phyloP scores from a whole-genome alignment of 208 protist species.

The Angomonas deanei region DNA sequence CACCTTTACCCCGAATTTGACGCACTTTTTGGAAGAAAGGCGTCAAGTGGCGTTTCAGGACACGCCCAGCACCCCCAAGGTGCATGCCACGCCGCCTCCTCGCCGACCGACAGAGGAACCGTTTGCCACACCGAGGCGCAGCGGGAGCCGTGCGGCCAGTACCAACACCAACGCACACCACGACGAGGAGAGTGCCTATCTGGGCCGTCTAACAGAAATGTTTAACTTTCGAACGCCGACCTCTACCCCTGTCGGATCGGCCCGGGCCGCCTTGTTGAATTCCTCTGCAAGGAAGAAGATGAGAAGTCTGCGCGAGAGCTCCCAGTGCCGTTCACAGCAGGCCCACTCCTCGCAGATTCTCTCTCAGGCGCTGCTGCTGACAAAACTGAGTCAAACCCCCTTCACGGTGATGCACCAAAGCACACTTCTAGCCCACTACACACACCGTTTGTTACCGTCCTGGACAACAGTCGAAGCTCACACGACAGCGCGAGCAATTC shows the following conservation, averaged over 20 bases:
- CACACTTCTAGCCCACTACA: not conserved
- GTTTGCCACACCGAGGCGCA: not conserved
- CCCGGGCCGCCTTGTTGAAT: not conserved
- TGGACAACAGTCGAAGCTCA: not conserved
- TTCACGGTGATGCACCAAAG: not conserved
- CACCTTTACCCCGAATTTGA: not conserved
- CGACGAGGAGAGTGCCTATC: constrained; percentile 18
- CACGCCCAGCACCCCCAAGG: not conserved
- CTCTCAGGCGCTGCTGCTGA: not conserved
- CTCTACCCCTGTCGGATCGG: constrained; percentile 26
- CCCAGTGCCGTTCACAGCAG: not conserved
- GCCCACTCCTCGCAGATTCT: not conserved
- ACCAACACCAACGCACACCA: not conserved
- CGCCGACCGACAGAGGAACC: not conserved
- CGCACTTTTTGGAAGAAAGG: not conserved
- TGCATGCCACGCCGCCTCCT: not conserved
- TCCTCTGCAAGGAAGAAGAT: not conserved
- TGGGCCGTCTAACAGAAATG: constrained; percentile 17
- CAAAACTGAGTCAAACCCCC: not conserved
- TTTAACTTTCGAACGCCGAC: constrained; percentile 35
- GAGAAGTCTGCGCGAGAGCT: not conserved
- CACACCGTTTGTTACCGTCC: not conserved
- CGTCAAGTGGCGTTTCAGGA: not conserved
- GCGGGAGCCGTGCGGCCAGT: not conserved
- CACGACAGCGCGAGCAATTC: not conserved